Conservation (phyloP, 306 rosid genomes). For the Albizia julibrissin region DNA sequence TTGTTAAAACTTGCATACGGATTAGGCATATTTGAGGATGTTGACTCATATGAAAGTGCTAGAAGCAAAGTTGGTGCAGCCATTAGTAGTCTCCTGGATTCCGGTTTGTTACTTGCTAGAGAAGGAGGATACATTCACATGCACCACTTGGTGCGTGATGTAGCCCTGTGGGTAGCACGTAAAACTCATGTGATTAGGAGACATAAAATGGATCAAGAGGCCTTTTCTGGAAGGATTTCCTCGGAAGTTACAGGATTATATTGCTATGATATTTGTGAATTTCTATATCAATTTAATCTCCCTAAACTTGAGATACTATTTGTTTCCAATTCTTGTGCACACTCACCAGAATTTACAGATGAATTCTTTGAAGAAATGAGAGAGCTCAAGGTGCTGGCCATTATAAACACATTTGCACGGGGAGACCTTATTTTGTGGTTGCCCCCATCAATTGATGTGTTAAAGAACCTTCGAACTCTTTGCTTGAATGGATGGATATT, state of each 20-base stretch:
- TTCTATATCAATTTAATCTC: background rate
- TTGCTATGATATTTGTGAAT: background rate
- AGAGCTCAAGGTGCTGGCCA: background rate
- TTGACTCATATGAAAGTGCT: background rate
- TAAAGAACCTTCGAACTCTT: background rate
- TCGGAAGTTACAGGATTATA: background rate
- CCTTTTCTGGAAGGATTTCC: background rate
- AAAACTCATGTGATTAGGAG: background rate
- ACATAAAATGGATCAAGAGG: background rate
- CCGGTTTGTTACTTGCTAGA: background rate
- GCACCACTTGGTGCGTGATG: background rate
- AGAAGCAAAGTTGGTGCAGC: background rate
- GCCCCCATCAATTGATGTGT: background rate
- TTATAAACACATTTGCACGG: background rate
- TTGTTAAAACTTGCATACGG: background rate
- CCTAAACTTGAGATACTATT: background rate
- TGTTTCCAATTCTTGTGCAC: background rate
- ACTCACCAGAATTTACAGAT: background rate
- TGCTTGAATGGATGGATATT: no score
- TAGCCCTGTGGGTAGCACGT: background rate
- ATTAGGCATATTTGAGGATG: background rate
- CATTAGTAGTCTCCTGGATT: background rate
- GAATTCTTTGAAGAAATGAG: background rate
- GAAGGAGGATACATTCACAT: background rate
- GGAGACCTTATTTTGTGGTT: background rate